Evolutionary conservation across 2,329 filamentous ascomycete species (phyloP).

Genomic region (Penicillium oxalicum): DNA sequence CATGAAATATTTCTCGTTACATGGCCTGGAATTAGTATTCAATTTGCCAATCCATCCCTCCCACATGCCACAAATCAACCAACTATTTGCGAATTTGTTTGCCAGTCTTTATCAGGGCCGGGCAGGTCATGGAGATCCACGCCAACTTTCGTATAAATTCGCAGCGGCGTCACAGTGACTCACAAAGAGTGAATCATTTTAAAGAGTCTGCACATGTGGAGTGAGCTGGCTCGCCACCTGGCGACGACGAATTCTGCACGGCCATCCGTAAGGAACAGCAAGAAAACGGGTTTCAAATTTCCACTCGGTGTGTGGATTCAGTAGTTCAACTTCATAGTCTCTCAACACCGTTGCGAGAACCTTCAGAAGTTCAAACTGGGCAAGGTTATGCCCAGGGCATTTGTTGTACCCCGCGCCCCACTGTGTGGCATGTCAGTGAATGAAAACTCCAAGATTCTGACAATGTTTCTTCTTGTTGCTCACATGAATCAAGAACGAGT

Average conservation of each 20-base stretch:
- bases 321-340: slow-evolving; percentile 29
- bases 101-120: too few species aligned
- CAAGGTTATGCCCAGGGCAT: slow-evolving; percentile 34
- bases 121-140: too few species aligned
- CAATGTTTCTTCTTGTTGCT: not conserved
- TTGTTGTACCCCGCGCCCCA: slow-evolving; percentile 36
- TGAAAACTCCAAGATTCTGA: not conserved
- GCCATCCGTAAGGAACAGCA: not conserved
- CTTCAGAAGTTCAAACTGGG: slow-evolving; percentile 34
- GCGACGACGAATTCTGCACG: not conserved
- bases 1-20: too few species aligned
- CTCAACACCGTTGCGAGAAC: slow-evolving; percentile 27
- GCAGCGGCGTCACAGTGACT: too few species aligned
- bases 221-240: not conserved
- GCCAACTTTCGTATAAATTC: too few species aligned
- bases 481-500: slow-evolving; percentile 1
- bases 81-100: too few species aligned
- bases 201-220: too few species aligned
- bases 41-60: too few species aligned
- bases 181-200: too few species aligned
- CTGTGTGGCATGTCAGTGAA: not conserved
- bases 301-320: slow-evolving; percentile 16
- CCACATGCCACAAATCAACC: too few species aligned
- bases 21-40: too few species aligned
- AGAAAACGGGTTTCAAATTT: not conserved